Conservation (phyloP, 148 eudicot genomes). For the Chenopodium formosanum region DNA sequence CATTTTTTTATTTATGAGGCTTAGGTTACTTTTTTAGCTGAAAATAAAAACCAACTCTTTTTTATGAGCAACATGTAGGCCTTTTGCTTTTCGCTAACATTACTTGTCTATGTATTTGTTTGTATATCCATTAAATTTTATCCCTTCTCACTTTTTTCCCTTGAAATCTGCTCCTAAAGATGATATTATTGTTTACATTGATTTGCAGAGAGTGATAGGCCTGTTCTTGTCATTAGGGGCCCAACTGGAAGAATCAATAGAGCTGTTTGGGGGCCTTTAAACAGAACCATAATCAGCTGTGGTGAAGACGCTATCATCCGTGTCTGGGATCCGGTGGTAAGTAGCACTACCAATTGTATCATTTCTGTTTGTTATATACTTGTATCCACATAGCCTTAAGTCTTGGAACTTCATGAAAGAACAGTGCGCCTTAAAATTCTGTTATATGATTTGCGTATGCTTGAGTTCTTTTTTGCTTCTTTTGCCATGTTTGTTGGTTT, state of each 20-base stretch:
- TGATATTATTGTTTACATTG: not conserved
- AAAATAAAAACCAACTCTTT: too few species aligned
- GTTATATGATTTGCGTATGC: not conserved
- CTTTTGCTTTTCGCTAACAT: too few species aligned
- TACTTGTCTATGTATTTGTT: too few species aligned
- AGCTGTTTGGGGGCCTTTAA: conserved; percentile 97
- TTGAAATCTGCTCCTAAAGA: too few species aligned
- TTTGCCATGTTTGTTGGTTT: conserved; percentile 6
- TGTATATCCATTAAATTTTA: too few species aligned
- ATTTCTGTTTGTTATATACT: not conserved
- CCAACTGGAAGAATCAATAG: conserved; percentile 87
- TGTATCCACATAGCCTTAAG: not conserved
- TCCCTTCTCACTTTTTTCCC: not conserved
- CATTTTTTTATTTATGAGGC: not conserved
- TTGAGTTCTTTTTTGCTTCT: too few species aligned
- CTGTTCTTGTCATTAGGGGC: conserved; percentile 68
- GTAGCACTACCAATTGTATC: conserved; percentile 15
- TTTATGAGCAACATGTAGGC: too few species aligned
- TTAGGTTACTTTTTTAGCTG: not conserved
- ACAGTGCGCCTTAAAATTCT: not conserved
- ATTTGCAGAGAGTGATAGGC: conserved; percentile 62
- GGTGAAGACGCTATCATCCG: conserved; percentile 91
- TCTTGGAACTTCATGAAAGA: not conserved
- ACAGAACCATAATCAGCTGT: conserved; percentile 76
- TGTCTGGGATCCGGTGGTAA: conserved; percentile 90